phyloP scores from a whole-genome alignment of 768 basidiomycete species.

The Thelephora ganbajun region DNA sequence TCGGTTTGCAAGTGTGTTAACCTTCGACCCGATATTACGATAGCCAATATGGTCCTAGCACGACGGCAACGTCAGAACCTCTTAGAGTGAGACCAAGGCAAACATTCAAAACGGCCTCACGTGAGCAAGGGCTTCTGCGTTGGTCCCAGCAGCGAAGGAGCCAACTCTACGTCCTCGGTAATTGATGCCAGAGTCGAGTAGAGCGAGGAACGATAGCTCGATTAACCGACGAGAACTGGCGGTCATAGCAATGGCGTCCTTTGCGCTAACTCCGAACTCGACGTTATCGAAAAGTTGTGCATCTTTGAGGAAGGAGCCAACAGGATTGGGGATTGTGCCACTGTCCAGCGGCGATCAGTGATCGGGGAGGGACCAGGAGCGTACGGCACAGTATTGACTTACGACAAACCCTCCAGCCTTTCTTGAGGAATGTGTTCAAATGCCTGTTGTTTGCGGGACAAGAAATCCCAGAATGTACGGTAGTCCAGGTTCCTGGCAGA shows the following conservation, averaged over 20 bases:
- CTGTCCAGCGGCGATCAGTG: neutral
- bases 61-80: neutral
- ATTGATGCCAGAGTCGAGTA: constrained; percentile 34
- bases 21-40: neutral
- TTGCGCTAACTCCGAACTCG: constrained; percentile 26
- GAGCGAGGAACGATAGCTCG: constrained; percentile 24
- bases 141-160: constrained; percentile 23
- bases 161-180: constrained; percentile 29
- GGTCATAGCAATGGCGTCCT: constrained; percentile 23
- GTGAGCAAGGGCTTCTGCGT: constrained; percentile 15
- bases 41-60: neutral
- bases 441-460: neutral
- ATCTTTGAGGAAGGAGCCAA: constrained; percentile 25
- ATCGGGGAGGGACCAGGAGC: neutral
- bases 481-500: neutral
- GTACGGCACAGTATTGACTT: too few relatives aligned
- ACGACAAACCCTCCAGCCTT: neutral
- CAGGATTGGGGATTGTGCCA: neutral
- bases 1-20: constrained; percentile 20
- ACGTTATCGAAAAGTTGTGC: constrained; percentile 21
- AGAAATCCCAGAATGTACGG: neutral
- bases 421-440: neutral
- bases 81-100: neutral
- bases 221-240: constrained; percentile 22
- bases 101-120: constrained; percentile 10